A percentile compares a stretch with the other conserved stretches of the same genome.
These are phyloP conservation scores for Alternaria sp. DNA, from an alignment of 2,329 filamentous ascomycete genomes.

Conservation along the genomic window DNA sequence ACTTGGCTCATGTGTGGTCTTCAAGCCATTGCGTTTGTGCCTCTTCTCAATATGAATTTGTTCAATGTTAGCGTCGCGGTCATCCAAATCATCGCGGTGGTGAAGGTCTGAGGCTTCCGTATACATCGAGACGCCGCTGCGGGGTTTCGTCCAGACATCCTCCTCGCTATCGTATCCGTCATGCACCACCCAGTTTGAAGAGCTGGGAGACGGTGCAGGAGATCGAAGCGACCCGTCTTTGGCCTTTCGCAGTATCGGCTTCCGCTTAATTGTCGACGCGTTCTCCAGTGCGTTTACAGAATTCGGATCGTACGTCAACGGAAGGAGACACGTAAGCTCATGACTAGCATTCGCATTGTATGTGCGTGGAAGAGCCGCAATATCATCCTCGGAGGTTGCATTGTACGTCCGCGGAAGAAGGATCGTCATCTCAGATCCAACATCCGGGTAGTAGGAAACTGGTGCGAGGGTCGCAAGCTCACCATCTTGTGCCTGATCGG, in stretches of 20 bases:
- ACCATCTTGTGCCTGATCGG: neutral
- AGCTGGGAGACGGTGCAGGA: no score
- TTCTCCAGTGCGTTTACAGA: neutral
- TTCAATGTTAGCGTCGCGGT: neutral
- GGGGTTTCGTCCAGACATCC: neutral
- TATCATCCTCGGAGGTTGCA: fast-evolving
- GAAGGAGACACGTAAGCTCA: neutral
- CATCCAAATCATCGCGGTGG: fast-evolving
- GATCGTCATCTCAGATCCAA: neutral
- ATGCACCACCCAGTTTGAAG: neutral
- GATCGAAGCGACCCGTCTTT: neutral
- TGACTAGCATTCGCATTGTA: neutral
- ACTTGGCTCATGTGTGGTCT: neutral
- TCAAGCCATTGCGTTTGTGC: neutral
- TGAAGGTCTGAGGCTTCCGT: neutral
- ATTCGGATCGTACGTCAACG: neutral
- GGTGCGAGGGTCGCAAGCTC: neutral
- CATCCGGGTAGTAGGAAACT: neutral
- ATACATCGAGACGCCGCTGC: no score
- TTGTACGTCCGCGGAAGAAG: neutral
- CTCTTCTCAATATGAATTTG: neutral
- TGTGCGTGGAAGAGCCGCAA: fast-evolving
- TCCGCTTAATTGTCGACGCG: neutral
- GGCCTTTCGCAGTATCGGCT: neutral
- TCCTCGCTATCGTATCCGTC: neutral